Conservation (phyloP, 2,329 filamentous ascomycete genomes). For the Exophiala mesophila region DNA sequence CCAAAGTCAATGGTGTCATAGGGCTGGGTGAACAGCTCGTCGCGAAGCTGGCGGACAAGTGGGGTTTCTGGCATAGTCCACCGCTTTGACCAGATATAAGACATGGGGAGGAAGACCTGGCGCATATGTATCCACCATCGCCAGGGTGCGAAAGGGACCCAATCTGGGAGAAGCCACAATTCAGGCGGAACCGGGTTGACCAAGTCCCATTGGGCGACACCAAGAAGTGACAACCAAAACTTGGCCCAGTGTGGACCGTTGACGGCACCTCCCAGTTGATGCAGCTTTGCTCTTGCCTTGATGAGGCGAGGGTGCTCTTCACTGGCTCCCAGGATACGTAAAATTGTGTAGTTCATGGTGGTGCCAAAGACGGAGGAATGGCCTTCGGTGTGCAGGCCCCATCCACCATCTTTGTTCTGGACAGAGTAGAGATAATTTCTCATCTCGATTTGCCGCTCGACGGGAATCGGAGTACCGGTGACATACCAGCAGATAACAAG, state of each 20-base stretch:
- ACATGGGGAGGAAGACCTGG: slow-evolving; percentile 92
- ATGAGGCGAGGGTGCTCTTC: slow-evolving; percentile 80
- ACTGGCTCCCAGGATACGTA: slow-evolving; percentile 77
- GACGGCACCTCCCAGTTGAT: slow-evolving; percentile 78
- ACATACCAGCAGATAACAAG: slow-evolving; percentile 82
- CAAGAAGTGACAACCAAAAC: slow-evolving; percentile 84
- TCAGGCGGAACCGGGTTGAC: slow-evolving; percentile 94
- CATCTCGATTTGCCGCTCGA: slow-evolving; percentile 77
- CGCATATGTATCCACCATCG: slow-evolving; percentile 98
- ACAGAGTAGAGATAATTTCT: slow-evolving; percentile 88
- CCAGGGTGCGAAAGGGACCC: slow-evolving; percentile 85
- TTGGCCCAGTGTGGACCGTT: slow-evolving; percentile 94
- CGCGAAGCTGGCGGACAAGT: slow-evolving; percentile 64
- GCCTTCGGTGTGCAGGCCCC: slow-evolving; percentile 93
- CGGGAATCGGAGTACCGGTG: slow-evolving; percentile 79
- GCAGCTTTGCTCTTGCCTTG: slow-evolving; percentile 74
- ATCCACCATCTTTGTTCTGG: slow-evolving; percentile 84
- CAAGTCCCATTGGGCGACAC: slow-evolving; percentile 80
- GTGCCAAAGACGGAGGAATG: slow-evolving; percentile 91
- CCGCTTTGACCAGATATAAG: slow-evolving; percentile 77
- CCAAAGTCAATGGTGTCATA: slow-evolving; percentile 75
- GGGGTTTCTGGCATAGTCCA: slow-evolving; percentile 74
- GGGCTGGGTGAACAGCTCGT: slow-evolving; percentile 77
- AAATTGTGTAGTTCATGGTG: slow-evolving; percentile 74
- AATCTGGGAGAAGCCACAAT: slow-evolving; percentile 87